Evolutionary conservation across 768 basidiomycete species (phyloP).

Genomic region (Flagelloscypha sp.): DNA sequence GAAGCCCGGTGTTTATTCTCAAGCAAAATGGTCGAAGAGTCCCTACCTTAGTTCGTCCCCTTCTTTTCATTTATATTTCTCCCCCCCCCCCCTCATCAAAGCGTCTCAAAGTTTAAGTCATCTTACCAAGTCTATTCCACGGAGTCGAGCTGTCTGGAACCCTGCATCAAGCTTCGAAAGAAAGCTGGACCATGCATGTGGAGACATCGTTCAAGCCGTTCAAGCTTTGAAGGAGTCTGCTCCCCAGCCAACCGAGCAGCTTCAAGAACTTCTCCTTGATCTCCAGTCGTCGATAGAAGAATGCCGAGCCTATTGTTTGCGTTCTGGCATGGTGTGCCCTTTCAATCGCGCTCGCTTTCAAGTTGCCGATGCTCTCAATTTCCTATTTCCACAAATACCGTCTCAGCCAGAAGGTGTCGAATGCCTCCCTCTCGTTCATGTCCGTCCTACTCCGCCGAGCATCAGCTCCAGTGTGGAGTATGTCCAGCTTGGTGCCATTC

Average conservation of each 20-base stretch:
- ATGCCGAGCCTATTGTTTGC: conserved; percentile 6
- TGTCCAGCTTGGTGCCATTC: conserved; percentile 45
- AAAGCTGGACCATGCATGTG: conserved; percentile 4
- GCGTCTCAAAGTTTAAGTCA: conserved; percentile 5
- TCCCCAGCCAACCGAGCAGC: conserved; percentile 3
- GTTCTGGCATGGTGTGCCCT: conserved; percentile 5
- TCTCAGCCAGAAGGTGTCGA: too few species aligned
- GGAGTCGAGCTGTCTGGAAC: conserved; percentile 6
- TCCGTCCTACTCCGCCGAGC: too few species aligned
- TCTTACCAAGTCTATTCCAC: conserved; percentile 7
- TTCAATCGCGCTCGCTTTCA: conserved; percentile 10
- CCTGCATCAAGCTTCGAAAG: conserved; percentile 2
- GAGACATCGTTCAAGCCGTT: conserved; percentile 12
- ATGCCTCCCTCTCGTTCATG: too few species aligned
- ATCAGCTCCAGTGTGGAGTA: conserved; percentile 4
- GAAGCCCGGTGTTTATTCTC: conserved; percentile 10
- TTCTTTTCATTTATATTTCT: background rate
- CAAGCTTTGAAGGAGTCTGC: conserved; percentile 11
- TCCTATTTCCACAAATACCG: background rate
- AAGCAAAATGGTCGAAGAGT: conserved; percentile 8
- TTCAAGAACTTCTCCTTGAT: conserved; percentile 5
- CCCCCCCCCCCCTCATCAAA: too few species aligned
- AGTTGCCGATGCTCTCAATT: conserved; percentile 7
- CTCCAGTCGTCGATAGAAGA: conserved; percentile 3
- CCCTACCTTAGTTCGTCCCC: conserved; percentile 8